phyloP scores from a whole-genome alignment of 1,284 basidiomycete genomes.

The Apiotrichum gracile region DNA sequence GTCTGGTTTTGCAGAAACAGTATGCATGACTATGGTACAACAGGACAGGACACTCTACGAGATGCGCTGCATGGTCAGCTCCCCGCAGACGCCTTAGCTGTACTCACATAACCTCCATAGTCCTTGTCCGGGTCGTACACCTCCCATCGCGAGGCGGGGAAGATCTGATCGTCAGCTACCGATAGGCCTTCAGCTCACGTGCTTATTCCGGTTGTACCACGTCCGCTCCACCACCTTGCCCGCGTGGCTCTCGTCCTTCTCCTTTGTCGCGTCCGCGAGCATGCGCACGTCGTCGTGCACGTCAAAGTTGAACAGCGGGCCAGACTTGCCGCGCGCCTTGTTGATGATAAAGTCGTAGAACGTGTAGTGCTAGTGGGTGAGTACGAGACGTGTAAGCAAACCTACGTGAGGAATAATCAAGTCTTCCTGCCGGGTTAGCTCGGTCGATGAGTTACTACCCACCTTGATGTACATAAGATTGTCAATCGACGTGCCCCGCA shows the following conservation, averaged over 20 bases:
- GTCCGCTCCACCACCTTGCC: conserved; percentile 96
- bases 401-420: conserved; percentile 86
- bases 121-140: conserved; percentile 88
- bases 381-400: not conserved
- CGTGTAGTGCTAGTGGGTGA: conserved; percentile 70
- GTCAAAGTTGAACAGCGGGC: conserved; percentile 97
- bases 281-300: conserved; percentile 97
- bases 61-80: conserved; percentile 8
- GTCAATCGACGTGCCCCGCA: conserved; percentile 82
- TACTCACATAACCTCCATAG: conserved; percentile 66
- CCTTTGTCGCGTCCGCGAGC: conserved; percentile 87
- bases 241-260: conserved; percentile 98
- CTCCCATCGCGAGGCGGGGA: conserved; percentile 92
- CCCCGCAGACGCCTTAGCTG: not conserved
- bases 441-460: not conserved
- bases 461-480: conserved; percentile 99
- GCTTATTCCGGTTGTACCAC: conserved; percentile 94
- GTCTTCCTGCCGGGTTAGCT: conserved; percentile 63
- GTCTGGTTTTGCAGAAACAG: too few relatives aligned
- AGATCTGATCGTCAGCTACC: conserved; percentile 58
- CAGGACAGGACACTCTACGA: not conserved
- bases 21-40: not conserved
- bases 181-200: conserved; percentile 23
- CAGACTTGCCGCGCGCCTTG: conserved; percentile 96
- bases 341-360: conserved; percentile 99